Percentiles rank a stretch among this genome's conserved stretches.
phyloP scores from a whole-genome alignment of 2,329 filamentous ascomycete genomes.

The Phialophora expanda region DNA sequence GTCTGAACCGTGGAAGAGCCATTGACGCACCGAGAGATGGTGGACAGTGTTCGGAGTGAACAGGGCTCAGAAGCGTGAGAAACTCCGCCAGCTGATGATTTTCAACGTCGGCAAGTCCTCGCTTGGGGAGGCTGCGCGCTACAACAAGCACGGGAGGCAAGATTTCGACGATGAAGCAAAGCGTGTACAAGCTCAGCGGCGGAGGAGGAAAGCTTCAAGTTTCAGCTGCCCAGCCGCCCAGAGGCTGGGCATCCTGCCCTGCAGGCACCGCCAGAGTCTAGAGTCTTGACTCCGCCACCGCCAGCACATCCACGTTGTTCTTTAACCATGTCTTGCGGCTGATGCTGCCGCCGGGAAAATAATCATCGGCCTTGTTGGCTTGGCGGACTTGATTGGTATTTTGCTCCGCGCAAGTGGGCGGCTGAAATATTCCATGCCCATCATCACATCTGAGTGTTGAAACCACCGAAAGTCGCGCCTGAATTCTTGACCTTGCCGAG shows the following conservation, averaged over 20 bases:
- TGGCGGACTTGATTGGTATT: too few relatives aligned
- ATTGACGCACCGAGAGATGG: neutral
- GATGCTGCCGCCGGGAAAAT: neutral
- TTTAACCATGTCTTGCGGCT: neutral
- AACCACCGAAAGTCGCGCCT: too few relatives aligned
- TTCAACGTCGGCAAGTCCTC: neutral
- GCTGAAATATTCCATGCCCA: neutral
- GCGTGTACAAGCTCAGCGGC: constrained; percentile 14
- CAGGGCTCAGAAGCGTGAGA: neutral
- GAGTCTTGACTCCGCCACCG: neutral
- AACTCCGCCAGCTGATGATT: neutral
- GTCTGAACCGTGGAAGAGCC: constrained; percentile 5
- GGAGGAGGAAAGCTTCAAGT: constrained; percentile 8
- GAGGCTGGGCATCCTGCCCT: constrained; percentile 3
- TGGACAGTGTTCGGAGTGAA: neutral
- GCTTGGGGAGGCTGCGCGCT: neutral
- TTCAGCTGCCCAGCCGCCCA: constrained; percentile 18
- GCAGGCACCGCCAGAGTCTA: neutral
- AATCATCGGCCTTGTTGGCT: too few relatives aligned
- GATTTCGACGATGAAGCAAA: constrained; percentile 6
- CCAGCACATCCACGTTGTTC: neutral
- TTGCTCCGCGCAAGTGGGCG: too few relatives aligned
- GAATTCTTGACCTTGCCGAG: too few relatives aligned
- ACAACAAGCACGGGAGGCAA: neutral
- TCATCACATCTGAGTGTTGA: too few relatives aligned